phyloP scores from a whole-genome alignment of 345 rosid species.

The Eucalyptus marginata region DNA sequence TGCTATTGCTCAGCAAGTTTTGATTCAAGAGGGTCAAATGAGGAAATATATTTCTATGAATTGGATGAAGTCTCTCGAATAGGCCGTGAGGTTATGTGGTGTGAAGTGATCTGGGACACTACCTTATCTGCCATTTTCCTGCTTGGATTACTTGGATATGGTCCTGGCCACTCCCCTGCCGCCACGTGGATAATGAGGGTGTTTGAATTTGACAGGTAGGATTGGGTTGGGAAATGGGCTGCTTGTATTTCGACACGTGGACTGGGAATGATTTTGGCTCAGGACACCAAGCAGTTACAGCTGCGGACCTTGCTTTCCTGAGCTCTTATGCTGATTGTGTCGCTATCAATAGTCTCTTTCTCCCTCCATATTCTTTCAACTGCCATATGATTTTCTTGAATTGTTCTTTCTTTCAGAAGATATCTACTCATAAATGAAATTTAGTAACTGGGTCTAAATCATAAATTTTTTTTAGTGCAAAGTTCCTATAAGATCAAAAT shows the following conservation, averaged over 20 bases:
- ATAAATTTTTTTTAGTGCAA: not conserved
- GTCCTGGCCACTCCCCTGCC: slow-evolving; percentile 6
- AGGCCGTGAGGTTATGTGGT: slow-evolving; percentile 13
- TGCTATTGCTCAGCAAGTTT: not conserved
- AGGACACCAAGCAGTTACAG: not conserved
- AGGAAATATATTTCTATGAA: slow-evolving; percentile 15
- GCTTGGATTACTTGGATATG: slow-evolving; percentile 46
- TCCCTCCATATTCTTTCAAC: not conserved
- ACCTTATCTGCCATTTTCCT: slow-evolving; percentile 34
- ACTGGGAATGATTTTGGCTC: not conserved
- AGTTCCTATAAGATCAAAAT: not conserved
- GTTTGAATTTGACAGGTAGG: slow-evolving; percentile 11
- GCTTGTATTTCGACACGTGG: slow-evolving; percentile 16
- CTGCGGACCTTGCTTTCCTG: not conserved
- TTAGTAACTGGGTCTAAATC: not conserved
- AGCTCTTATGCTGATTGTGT: not conserved
- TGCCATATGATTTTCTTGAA: not conserved
- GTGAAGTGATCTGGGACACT: slow-evolving; percentile 17
- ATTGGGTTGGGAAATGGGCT: not conserved
- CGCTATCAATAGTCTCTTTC: not conserved
- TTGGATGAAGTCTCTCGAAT: not conserved
- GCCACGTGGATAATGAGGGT: not conserved
- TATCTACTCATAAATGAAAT: not conserved
- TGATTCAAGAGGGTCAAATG: not conserved
- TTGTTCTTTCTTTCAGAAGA: not conserved